A percentile compares a stretch with the other conserved stretches of the same genome.
phyloP scores from a whole-genome alignment of 1,284 basidiomycete genomes.

The Taiwanofungus camphoratus region DNA sequence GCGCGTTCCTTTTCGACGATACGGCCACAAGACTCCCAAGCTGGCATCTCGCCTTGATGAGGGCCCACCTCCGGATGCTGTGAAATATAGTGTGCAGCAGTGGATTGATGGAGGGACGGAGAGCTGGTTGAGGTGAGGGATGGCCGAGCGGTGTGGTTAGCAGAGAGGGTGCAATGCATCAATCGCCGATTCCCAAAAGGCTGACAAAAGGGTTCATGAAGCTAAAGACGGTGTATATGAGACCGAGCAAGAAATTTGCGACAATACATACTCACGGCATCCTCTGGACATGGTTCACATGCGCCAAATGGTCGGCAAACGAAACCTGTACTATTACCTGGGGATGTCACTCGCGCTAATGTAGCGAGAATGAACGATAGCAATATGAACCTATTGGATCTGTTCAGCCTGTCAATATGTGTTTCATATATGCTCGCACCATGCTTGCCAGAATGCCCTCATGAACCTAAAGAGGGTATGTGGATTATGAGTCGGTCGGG shows the following conservation, averaged over 20 bases:
- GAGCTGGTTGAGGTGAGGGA: slow-evolving; percentile 1
- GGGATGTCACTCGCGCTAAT: not conserved
- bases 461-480: no score
- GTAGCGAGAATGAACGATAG: not conserved
- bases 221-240: slow-evolving; percentile 35
- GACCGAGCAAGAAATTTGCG: not conserved
- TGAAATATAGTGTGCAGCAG: slow-evolving; percentile 6
- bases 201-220: slow-evolving; percentile 82
- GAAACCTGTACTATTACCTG: slow-evolving; percentile 25
- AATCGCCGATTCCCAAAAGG: slow-evolving; percentile 87
- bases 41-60: slow-evolving; percentile 61
- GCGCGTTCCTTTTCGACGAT: slow-evolving; percentile 71
- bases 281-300: slow-evolving; percentile 79
- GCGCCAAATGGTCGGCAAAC: slow-evolving; percentile 73
- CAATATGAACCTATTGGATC: slow-evolving; percentile 3
- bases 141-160: slow-evolving; percentile 20
- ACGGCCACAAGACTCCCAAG: slow-evolving; percentile 88
- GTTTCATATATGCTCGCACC: not conserved
- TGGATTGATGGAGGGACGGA: slow-evolving; percentile 16
- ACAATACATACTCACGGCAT: slow-evolving; percentile 50
- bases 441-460: not conserved
- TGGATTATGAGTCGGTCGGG: no score
- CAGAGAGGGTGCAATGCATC: slow-evolving; percentile 74
- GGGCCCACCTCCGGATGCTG: slow-evolving; percentile 14
- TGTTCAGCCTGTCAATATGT: not conserved